Evolutionary conservation across 1,284 basidiomycete genomes (phyloP), one percentile per base, ranked within the genome.

Genomic region (Ustilago hordei): DNA sequence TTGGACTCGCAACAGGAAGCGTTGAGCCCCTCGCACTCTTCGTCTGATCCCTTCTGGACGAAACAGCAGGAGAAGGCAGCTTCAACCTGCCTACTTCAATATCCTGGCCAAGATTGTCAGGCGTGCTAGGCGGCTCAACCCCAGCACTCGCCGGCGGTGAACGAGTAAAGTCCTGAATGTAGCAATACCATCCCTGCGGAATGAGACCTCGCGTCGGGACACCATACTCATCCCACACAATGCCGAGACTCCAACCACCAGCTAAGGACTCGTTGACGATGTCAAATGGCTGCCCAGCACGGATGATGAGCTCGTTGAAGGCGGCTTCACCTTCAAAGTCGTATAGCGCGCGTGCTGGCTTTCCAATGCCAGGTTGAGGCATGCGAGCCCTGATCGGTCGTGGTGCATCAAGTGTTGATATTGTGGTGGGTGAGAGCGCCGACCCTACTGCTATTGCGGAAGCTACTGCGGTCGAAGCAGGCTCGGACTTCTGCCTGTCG

Each of bases 191-290:
- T 0, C 81, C 81, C 45, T 67, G 64, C 2, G 81, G 81, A 39
- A 83, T 75, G 13, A 83, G 69, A 9, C 81, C 81, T 8, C 75
- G 55, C 7, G 58, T 67, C 1, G 75, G 75, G n/a, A 68, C 41
- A n/a, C 60, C 74, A 3, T 72, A 36, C 8, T 69, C 65, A 17
- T 64, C 74, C 64, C 72, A 67, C 0, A 80, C 69, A 12, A 79
- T 28, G 9, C 73, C 81, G 1, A 83, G 64, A 69, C 80, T 81
- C 81, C 81, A 83, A 5, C 81, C 81, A 8, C 74, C 80, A 8
- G 72, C 71, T 1, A 83, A 64, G 35, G 80, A 58, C 55, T 80
- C 78, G 35, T 79, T 80, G 59, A 83, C 56, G 41, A 83, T 74
- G 41, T 83, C 76, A 23, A 83, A 83, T 1, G 58, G 53, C 59